A percentile compares a stretch with the other conserved stretches of the same genome.
Conservation (phyloP, 1,284 basidiomycete genomes). For the Wolfiporia cocos region DNA sequence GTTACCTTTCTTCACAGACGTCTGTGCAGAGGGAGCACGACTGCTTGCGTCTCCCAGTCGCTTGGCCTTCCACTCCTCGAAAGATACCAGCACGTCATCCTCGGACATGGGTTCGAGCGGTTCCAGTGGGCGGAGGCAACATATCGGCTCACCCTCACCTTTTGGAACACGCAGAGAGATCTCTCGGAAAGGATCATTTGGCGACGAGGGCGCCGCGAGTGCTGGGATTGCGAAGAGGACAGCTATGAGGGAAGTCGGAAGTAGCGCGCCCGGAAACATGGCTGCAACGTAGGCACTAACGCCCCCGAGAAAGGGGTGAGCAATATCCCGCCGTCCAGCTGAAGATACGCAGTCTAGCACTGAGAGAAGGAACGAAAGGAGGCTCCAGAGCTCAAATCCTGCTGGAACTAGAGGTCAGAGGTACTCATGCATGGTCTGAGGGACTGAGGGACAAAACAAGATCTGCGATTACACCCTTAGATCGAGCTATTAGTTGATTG, state of each 20-base stretch:
- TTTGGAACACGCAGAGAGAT: constrained; percentile 41
- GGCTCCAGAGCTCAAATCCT: too few species aligned
- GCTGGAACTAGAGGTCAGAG: too few species aligned
- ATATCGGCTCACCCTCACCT: constrained; percentile 51
- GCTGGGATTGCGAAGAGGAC: constrained; percentile 36
- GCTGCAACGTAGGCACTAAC: too few species aligned
- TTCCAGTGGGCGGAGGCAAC: constrained; percentile 54
- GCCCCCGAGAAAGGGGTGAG: too few species aligned
- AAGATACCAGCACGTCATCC: constrained; percentile 68
- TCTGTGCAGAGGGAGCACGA: constrained; percentile 11
- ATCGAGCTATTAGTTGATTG: too few species aligned
- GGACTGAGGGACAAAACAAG: too few species aligned
- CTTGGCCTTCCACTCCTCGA: constrained; percentile 87
- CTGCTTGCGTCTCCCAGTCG: constrained; percentile 34
- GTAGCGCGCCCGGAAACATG: constrained; percentile 20
- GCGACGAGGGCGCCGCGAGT: constrained; percentile 35
- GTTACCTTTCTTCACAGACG: constrained; percentile 10
- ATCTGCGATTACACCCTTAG: too few species aligned
- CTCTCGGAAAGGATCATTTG: constrained; percentile 55
- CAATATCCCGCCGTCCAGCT: too few species aligned
- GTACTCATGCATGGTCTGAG: too few species aligned
- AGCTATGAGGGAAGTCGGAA: constrained; percentile 29
- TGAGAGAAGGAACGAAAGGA: too few species aligned
- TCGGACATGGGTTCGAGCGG: constrained; percentile 44
- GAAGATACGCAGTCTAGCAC: too few species aligned